Conservation (phyloP, 345 rosid species). For the Nephelium lappaceum region DNA sequence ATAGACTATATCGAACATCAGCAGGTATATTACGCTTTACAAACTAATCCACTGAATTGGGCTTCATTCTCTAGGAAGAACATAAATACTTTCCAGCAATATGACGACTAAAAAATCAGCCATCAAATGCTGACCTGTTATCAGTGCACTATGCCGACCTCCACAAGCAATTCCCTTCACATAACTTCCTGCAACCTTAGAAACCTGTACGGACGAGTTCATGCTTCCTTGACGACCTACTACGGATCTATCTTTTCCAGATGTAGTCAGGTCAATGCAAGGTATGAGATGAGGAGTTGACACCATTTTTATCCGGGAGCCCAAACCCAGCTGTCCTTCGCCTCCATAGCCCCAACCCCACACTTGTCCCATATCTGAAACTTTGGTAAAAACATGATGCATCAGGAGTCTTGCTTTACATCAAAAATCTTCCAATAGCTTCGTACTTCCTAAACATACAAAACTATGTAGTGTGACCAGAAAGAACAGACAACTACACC, state of each 20-base stretch:
- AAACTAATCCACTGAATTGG: slow-evolving; percentile 8
- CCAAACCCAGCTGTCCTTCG: slow-evolving; percentile 92
- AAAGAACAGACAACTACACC: slow-evolving; percentile 36
- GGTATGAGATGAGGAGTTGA: slow-evolving; percentile 82
- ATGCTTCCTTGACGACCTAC: slow-evolving; percentile 45
- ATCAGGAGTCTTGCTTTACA: slow-evolving; percentile 58
- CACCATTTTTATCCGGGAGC: slow-evolving; percentile 75
- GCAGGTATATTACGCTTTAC: not conserved
- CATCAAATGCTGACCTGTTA: slow-evolving; percentile 61
- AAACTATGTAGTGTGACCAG: slow-evolving; percentile 52
- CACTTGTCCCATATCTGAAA: slow-evolving; percentile 95
- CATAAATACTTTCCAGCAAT: not conserved
- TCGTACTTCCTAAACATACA: slow-evolving; percentile 63
- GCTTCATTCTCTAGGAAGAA: not conserved
- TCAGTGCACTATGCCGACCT: slow-evolving; percentile 79
- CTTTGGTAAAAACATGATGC: slow-evolving; percentile 66
- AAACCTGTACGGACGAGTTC: slow-evolving; percentile 34
- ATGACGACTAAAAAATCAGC: slow-evolving; percentile 6
- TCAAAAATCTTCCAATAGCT: slow-evolving; percentile 63
- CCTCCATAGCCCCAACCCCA: slow-evolving; percentile 99
- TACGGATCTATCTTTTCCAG: slow-evolving; percentile 50
- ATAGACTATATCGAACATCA: not conserved
- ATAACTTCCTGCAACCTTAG: slow-evolving; percentile 52
- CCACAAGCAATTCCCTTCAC: slow-evolving; percentile 81
- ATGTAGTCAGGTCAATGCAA: slow-evolving; percentile 52